Conservation (phyloP, 768 basidiomycete species). For the Boletus rubescentipes region DNA sequence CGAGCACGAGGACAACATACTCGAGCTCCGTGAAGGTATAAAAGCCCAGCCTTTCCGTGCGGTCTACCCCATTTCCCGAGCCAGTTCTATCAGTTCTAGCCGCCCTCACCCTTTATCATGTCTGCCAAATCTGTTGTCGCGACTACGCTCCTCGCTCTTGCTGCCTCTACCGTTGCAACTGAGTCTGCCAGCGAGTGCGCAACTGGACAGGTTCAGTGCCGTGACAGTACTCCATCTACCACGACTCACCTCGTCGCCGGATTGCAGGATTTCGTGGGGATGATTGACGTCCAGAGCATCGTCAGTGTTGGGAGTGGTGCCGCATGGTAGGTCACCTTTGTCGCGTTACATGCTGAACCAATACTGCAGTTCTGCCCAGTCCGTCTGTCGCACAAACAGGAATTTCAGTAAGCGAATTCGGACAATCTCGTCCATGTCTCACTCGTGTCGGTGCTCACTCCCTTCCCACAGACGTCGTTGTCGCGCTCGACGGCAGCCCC, state of each 20-base stretch:
- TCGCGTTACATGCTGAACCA: too few relatives aligned
- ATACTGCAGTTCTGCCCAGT: too few relatives aligned
- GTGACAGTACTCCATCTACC: neutral
- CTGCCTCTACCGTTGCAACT: neutral
- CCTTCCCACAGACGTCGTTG: neutral
- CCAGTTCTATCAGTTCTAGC: neutral
- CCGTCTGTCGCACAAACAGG: too few relatives aligned
- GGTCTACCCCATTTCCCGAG: neutral
- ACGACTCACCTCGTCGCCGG: neutral
- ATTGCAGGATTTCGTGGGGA: neutral
- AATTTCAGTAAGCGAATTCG: too few relatives aligned
- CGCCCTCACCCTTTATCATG: neutral
- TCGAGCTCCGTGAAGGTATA: neutral
- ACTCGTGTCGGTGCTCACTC: neutral
- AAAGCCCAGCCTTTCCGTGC: neutral
- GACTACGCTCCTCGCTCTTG: constrained; percentile 1
- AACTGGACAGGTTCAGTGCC: neutral
- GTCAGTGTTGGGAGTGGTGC: neutral
- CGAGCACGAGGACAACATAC: too few relatives aligned
- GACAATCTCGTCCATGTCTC: neutral
- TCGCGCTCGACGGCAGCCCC: neutral
- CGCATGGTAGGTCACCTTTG: neutral
- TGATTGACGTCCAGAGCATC: neutral
- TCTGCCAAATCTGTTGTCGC: neutral
- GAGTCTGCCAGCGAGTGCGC: neutral